Base-by-base conservation (phyloP, 257 asterid species). In the Solanum paucissectum region DNA sequence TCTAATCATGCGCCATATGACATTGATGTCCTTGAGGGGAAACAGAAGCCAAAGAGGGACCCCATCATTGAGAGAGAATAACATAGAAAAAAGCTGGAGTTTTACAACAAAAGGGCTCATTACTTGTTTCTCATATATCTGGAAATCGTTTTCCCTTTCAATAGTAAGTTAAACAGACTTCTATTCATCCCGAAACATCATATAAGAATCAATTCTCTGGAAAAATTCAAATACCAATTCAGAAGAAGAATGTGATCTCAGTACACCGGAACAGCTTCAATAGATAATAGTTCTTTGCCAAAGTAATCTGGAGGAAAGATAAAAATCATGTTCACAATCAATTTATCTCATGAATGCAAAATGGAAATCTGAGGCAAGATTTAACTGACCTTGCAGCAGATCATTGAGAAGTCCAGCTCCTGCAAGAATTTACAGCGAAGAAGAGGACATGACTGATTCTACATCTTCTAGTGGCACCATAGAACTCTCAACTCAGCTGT, bases 331-430 rank as follows among this genome's bases (percentile, higher is more conserved):
- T 20, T 82, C 32, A 27, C 44, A 29, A 81, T 29, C 44, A 49
- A 82, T 9, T 29, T 46, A 49, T 82, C 44, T 16, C 69, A 20
- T 20, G 71, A 14, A 85, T 33, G 49, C 27, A 13, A 73, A 62
- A 71, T 84, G 81, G 27, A 76, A 18, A 16, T 60, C n/a, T 69
- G 42, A 36, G 38, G 79, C 36, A 90, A 83, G 85, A 87, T 52
- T 74, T 84, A 71, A 88, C 92, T 87, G 86, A 90, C 96, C 95
- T 85, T 85, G 85, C 86, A 69, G 90, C 87, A 90, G 86, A 77
- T 83, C 86, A 87, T 71, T 76, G 81, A 85, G 87, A 88, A 77
- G 60, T 62, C 73, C 52, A 87, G 87, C 87, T 73, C 88, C 87
- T 33, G 83, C 86, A 88, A 85, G 25, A 68, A 89, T 64, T 75